A percentile compares a stretch with the other conserved stretches of the same genome.
Evolutionary conservation across 768 basidiomycete species (phyloP).

Genomic region (Russula emetica): DNA sequence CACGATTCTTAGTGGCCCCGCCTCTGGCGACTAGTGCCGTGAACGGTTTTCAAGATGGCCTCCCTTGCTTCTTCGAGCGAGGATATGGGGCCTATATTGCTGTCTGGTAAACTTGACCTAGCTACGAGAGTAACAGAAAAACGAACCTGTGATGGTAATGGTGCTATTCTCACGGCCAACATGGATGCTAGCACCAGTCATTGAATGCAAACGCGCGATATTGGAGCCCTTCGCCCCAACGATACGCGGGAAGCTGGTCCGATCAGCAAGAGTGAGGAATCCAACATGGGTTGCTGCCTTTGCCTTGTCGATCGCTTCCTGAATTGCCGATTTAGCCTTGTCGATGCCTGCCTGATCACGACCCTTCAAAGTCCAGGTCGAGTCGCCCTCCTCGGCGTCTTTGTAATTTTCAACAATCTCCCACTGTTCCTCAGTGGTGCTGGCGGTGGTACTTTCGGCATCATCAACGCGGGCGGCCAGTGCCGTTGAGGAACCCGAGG

Average conservation of each 20-base stretch:
- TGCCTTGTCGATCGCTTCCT: conserved; percentile 68
- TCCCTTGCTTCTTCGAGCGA: conserved; percentile 71
- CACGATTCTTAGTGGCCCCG: conserved; percentile 8
- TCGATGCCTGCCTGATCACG: conserved; percentile 75
- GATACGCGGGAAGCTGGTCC: conserved; percentile 86
- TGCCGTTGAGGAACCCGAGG: conserved; percentile 38
- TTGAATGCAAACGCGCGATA: conserved; percentile 78
- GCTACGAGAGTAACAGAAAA: neutral
- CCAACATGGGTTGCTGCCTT: conserved; percentile 73
- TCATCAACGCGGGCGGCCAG: conserved; percentile 84
- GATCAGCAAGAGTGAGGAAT: conserved; percentile 77
- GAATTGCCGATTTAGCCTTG: conserved; percentile 61
- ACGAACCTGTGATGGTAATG: conserved; percentile 77
- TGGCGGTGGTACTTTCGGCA: conserved; percentile 39
- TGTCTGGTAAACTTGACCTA: conserved; percentile 10
- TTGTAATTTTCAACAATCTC: conserved; percentile 75
- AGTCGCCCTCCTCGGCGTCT: conserved; percentile 76
- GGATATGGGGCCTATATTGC: conserved; percentile 54
- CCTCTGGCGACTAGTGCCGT: conserved; percentile 27
- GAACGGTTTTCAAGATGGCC: conserved; percentile 59
- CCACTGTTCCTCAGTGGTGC: conserved; percentile 55
- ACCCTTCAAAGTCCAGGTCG: conserved; percentile 80
- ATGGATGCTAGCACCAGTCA: conserved; percentile 89
- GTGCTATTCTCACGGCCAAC: conserved; percentile 84
- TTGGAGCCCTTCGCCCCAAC: conserved; percentile 91